phyloP scores from a whole-genome alignment of 805 yeast genomes.

The Metschnikowia continentalis region DNA sequence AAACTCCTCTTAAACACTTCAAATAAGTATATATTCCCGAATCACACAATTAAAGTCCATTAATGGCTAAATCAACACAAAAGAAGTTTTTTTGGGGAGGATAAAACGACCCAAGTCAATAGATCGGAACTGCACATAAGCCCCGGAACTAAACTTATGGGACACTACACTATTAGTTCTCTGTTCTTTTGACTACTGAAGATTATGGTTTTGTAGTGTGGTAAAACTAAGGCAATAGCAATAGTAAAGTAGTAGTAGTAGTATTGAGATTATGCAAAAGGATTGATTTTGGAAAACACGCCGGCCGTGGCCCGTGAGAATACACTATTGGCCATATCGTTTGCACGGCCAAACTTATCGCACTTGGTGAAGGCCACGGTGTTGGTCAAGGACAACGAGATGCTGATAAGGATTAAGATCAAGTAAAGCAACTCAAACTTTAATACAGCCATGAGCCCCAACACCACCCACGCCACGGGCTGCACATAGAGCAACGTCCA shows the following conservation, averaged over 20 bases:
- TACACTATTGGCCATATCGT: constrained; percentile 55
- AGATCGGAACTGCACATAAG: too few relatives aligned
- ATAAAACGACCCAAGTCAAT: too few relatives aligned
- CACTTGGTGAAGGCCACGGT: constrained; percentile 88
- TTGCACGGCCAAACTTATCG: constrained; percentile 87
- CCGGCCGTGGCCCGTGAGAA: constrained; percentile 50
- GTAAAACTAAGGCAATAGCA: too few relatives aligned
- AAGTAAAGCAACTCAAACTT: constrained; percentile 70
- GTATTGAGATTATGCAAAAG: constrained; percentile 20
- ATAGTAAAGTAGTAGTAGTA: not conserved
- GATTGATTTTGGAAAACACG: constrained; percentile 46
- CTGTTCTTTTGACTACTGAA: too few relatives aligned
- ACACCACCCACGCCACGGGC: constrained; percentile 70
- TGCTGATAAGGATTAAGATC: constrained; percentile 60
- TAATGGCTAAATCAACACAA: accelerated
- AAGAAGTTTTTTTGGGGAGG: too few relatives aligned
- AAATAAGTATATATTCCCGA: too few relatives aligned
- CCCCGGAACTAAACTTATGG: too few relatives aligned
- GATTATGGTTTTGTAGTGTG: too few relatives aligned
- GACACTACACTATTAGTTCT: too few relatives aligned
- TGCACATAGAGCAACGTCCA: constrained; percentile 76
- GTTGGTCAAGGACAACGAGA: constrained; percentile 72
- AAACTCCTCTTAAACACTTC: too few relatives aligned
- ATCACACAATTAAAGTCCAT: too few relatives aligned
- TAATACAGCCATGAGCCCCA: constrained; percentile 74